Conservation (phyloP, 148 eudicot genomes). For the Cornus controversa region DNA sequence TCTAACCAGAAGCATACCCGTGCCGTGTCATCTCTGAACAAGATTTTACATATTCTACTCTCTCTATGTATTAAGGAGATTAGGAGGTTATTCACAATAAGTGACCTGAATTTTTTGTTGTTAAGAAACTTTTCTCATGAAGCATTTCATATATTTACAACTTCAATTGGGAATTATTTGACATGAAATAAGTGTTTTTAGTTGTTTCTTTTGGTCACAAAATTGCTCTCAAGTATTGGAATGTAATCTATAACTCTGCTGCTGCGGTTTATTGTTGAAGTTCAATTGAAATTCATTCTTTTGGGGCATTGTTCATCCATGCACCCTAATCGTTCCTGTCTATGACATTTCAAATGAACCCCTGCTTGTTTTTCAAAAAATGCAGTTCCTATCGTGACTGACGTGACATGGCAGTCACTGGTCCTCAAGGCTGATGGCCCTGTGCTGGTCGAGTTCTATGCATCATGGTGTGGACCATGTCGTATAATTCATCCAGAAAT, state of each 20-base stretch:
- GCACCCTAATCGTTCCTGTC: not conserved
- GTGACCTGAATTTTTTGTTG: not conserved
- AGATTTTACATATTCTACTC: no score
- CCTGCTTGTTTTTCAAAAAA: not conserved
- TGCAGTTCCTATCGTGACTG: slow-evolving; percentile 13
- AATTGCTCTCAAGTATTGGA: not conserved
- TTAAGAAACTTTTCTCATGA: no score
- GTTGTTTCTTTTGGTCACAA: not conserved
- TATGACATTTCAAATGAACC: not conserved
- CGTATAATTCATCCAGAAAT: slow-evolving; percentile 10
- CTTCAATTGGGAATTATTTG: not conserved
- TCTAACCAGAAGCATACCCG: no score
- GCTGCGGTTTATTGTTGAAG: not conserved
- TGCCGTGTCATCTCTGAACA: no score
- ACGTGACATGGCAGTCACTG: slow-evolving; percentile 12
- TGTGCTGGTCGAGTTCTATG: slow-evolving; percentile 27
- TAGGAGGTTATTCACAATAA: no score
- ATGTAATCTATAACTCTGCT: not conserved
- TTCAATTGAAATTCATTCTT: not conserved
- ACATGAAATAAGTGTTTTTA: not conserved
- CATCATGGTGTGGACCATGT: slow-evolving; percentile 16
- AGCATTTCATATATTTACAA: no score
- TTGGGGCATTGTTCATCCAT: not conserved
- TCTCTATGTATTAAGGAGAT: no score
- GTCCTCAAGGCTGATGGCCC: slow-evolving; percentile 17